These are phyloP conservation scores for Nakataea oryzae DNA, from an alignment of 2,329 filamentous ascomycete genomes.

Conservation along the genomic window DNA sequence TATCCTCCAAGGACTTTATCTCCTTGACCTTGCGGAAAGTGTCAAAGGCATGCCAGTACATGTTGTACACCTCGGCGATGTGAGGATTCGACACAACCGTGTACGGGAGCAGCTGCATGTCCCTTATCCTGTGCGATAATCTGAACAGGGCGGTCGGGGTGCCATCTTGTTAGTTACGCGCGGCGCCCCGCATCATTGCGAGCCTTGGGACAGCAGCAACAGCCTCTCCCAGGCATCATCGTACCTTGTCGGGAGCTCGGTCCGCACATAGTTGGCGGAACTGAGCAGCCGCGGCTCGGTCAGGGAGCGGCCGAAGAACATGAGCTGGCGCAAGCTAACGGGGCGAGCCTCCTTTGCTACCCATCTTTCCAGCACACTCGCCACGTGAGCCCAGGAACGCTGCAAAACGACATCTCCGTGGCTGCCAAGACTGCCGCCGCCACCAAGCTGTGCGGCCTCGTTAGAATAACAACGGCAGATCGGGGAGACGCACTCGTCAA, in stretches of 20 bases:
- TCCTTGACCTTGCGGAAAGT: conserved; percentile 74
- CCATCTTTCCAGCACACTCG: conserved; percentile 50
- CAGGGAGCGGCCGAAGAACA: conserved; percentile 90
- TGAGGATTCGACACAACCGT: conserved; percentile 93
- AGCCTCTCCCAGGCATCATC: conserved; percentile 9
- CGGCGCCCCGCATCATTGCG: background rate
- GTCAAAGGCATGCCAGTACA: conserved; percentile 97
- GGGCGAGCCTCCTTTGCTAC: conserved; percentile 84
- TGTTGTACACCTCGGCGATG: conserved; percentile 88
- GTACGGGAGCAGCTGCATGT: conserved; percentile 95
- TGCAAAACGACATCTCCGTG: background rate
- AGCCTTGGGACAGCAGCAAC: background rate
- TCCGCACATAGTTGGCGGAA: conserved; percentile 95
- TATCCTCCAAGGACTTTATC: conserved; percentile 78
- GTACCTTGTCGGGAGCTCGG: conserved; percentile 78
- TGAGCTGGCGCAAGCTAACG: conserved; percentile 93
- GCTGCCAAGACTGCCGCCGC: no score
- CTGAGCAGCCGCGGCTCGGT: conserved; percentile 83
- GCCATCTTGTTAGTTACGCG: conserved; percentile 1
- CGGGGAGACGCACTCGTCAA: conserved; percentile 46
- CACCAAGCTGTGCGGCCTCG: background rate
- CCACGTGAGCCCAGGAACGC: background rate
- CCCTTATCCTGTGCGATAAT: conserved; percentile 85
- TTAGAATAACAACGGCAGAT: background rate
- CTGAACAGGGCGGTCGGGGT: conserved; percentile 30